Base-by-base conservation (phyloP, 2,329 filamentous ascomycete genomes). In the Microsporum audouinii region DNA sequence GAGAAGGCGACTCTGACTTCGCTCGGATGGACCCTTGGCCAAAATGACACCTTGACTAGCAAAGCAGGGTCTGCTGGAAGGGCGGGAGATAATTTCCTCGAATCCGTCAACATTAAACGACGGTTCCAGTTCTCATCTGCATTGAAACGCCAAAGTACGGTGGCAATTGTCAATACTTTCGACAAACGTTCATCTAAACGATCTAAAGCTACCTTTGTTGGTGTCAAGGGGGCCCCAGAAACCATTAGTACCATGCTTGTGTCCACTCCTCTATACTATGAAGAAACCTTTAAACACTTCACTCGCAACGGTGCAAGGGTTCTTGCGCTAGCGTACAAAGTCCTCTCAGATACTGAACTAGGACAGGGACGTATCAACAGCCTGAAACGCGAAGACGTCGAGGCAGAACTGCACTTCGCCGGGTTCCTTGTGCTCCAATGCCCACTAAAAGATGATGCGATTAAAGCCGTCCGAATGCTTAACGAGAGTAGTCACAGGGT, bases 401-500 rank as follows among this genome's bases (percentile, higher is more conserved):
- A 99, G 73, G 83, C 84, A 57, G 84, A 88, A 29, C 78, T 99
- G 57, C 85, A 82, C 23, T 99, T 99, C 75, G 94, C 94, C 63
- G 94, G 94, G 62, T 99, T 99, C 78, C 79, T 99, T 64, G 91
- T 99, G 58, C 80, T 99, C 34, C 92, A 96, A 73, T 96, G 91
- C 69, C 94, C 94, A 3, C 81, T 99, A 61, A 99, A 99, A 77
- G 91, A 96, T 31, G 94, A 99, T 73, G 94, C 94, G 55, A 88
- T 95, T 76, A 87, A 94, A 72, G 86, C 94, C 43, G 89, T 99
- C 45, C 89, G 88, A 66, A 96, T 97, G 90, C 82, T 99, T 68
- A 99, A 96, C 71, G 94, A 99, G 79, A 97, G 92, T 76, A 97
- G 91, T 76, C 94, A 99, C 75, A 89, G 94, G 68, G 91, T 96